Conservation (phyloP, 495 filamentous ascomycete species). For the Penicillium simplicissimum region DNA sequence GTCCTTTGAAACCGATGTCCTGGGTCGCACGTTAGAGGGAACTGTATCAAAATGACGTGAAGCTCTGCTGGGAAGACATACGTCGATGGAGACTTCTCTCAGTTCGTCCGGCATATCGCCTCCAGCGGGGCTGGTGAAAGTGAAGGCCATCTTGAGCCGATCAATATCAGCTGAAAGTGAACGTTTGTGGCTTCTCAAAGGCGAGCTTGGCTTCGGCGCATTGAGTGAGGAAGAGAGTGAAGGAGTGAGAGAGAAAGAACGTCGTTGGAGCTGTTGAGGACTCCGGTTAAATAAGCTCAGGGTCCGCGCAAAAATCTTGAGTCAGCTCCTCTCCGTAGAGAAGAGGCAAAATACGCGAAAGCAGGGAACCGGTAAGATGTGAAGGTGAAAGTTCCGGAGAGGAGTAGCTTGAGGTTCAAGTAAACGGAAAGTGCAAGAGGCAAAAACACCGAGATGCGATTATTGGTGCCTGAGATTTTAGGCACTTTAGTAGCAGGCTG, state of each 20-base stretch:
- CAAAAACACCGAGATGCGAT: slow-evolving; percentile 38
- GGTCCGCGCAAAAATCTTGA: slow-evolving; percentile 46
- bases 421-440: slow-evolving; percentile 26
- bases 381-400: slow-evolving; percentile 13
- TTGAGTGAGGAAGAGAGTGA: slow-evolving; percentile 38
- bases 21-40: slow-evolving; percentile 33
- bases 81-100: slow-evolving; percentile 50
- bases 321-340: slow-evolving; percentile 25
- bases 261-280: slow-evolving; percentile 44
- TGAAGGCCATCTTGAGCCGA: slow-evolving; percentile 68
- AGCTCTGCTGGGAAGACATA: slow-evolving; percentile 26
- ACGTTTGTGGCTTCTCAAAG: slow-evolving; percentile 41
- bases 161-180: slow-evolving; percentile 42
- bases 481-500: slow-evolving; percentile 39
- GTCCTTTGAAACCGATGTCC: slow-evolving; percentile 79
- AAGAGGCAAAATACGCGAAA: slow-evolving; percentile 17
- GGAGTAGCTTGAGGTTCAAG: slow-evolving; percentile 9
- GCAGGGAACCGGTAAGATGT: slow-evolving; percentile 9
- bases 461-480: slow-evolving; percentile 28
- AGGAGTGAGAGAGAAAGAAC: slow-evolving; percentile 40
- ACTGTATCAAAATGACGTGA: background rate
- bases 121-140: slow-evolving; percentile 46
- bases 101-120: slow-evolving; percentile 38
- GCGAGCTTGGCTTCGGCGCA: slow-evolving; percentile 36
- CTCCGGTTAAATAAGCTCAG: slow-evolving; percentile 42